phyloP scores from a whole-genome alignment of 768 basidiomycete genomes.

The Psilocybe subaeruginosa region DNA sequence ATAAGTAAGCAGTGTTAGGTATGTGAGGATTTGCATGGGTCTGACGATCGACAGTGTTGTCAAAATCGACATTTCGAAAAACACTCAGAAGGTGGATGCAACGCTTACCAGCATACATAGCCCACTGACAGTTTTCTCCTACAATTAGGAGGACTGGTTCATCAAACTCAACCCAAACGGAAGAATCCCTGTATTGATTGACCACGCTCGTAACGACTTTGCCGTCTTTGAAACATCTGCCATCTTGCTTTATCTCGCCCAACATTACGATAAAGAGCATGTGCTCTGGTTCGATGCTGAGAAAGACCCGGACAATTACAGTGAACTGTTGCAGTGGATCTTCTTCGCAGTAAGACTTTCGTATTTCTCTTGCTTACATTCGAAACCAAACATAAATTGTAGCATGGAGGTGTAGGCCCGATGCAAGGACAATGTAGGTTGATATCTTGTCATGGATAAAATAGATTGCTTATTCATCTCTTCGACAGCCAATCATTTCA shows the following conservation, averaged over 20 bases:
- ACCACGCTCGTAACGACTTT: slow-evolving; percentile 64
- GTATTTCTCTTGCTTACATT: background rate
- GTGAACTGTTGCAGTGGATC: slow-evolving; percentile 83
- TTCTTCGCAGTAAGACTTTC: slow-evolving; percentile 67
- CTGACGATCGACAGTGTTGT: slow-evolving; percentile 37
- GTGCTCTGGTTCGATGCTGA: slow-evolving; percentile 66
- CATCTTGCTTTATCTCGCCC: slow-evolving; percentile 80
- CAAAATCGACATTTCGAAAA: slow-evolving; percentile 59
- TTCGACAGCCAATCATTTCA: slow-evolving; percentile 68
- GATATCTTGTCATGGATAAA: background rate
- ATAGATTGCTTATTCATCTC: background rate
- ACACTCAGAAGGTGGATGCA: slow-evolving; percentile 65
- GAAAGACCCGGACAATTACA: slow-evolving; percentile 59
- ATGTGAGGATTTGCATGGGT: background rate
- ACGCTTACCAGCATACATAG: too few species aligned
- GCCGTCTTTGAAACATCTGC: slow-evolving; percentile 78
- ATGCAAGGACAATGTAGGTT: slow-evolving; percentile 74
- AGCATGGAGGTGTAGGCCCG: slow-evolving; percentile 86
- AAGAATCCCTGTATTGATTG: slow-evolving; percentile 69
- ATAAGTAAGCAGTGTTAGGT: slow-evolving; percentile 42
- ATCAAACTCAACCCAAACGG: slow-evolving; percentile 75
- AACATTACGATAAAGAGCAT: slow-evolving; percentile 80
- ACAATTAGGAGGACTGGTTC: slow-evolving; percentile 64
- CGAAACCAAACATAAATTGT: slow-evolving; percentile 4
- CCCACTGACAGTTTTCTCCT: background rate